phyloP scores from a whole-genome alignment of 352 stramenopile species.

The Globisporangium yorkense region DNA sequence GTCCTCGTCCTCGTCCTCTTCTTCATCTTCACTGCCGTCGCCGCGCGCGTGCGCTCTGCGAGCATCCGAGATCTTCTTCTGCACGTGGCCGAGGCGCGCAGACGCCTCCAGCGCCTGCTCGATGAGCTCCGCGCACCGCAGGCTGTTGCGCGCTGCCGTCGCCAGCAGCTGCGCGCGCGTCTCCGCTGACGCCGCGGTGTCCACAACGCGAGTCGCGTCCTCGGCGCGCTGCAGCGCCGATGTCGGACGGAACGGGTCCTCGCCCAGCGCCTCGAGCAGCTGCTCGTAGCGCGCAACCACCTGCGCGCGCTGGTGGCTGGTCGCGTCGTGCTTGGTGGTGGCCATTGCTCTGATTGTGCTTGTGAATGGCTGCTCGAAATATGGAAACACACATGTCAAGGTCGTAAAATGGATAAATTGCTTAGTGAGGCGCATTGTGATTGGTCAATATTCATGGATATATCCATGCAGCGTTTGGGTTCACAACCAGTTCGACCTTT shows the following conservation, averaged over 20 bases:
- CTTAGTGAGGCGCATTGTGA: neutral
- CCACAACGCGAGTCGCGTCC: slow-evolving; percentile 24
- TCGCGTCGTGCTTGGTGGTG: neutral
- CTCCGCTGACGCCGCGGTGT: slow-evolving; percentile 16
- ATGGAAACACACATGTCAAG: too few relatives aligned
- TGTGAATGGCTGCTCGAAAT: neutral
- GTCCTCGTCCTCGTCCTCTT: slow-evolving; percentile 19
- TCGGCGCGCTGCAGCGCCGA: slow-evolving; percentile 30
- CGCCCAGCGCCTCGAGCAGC: slow-evolving; percentile 51
- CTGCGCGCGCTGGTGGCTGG: slow-evolving; percentile 1
- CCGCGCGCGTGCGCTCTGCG: slow-evolving; percentile 16
- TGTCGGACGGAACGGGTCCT: slow-evolving; percentile 37
- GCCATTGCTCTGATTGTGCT: neutral
- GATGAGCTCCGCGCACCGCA: slow-evolving; percentile 75
- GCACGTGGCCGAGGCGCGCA: slow-evolving; percentile 34
- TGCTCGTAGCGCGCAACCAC: slow-evolving; percentile 47
- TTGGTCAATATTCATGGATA: neutral
- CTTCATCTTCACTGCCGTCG: slow-evolving; percentile 14
- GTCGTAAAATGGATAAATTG: neutral
- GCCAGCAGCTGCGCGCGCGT: slow-evolving; percentile 35
- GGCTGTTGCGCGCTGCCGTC: slow-evolving; percentile 39
- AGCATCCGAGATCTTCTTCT: slow-evolving; percentile 31
- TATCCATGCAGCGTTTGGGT: neutral
- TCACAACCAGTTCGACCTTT: too few relatives aligned
- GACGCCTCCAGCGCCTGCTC: slow-evolving; percentile 55